These are phyloP conservation scores for Marasmius tenuissimus DNA, from an alignment of 1,284 basidiomycete genomes.

Conservation along the genomic window DNA sequence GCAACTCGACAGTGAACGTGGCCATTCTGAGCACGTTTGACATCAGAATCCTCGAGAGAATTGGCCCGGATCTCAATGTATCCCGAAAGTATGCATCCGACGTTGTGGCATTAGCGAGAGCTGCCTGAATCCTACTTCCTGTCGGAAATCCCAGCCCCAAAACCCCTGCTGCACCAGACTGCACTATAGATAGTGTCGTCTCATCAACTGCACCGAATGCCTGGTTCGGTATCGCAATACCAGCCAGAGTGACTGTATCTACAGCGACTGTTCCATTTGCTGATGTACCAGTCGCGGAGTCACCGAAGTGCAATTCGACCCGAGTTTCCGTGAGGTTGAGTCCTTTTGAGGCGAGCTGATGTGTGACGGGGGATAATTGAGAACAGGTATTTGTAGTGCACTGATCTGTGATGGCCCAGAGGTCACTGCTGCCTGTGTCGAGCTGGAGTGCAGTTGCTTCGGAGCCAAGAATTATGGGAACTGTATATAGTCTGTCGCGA, in stretches of 20 bases:
- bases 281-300: conserved; percentile 35
- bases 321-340: conserved; percentile 27
- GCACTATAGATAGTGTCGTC: conserved; percentile 35
- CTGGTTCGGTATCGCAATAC: conserved; percentile 32
- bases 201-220: conserved; percentile 33
- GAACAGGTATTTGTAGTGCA: conserved; percentile 26
- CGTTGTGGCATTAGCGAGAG: conserved; percentile 33
- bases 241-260: conserved; percentile 36
- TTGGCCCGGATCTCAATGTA: conserved; percentile 41
- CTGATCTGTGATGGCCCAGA: conserved; percentile 34
- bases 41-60: conserved; percentile 45
- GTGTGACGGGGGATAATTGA: not conserved
- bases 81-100: conserved; percentile 40
- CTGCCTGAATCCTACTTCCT: conserved; percentile 39
- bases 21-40: conserved; percentile 41
- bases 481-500: conserved; percentile 35
- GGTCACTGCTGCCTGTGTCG: conserved; percentile 38
- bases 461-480: conserved; percentile 32
- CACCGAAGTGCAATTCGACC: conserved; percentile 28
- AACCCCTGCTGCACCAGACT: conserved; percentile 37
- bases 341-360: conserved; percentile 21
- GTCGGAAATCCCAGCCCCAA: conserved; percentile 39
- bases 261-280: conserved; percentile 34
- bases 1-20: conserved; percentile 43
- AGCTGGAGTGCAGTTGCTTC: conserved; percentile 35